Percentiles rank a stretch among this genome's conserved stretches.
Conservation (phyloP, 805 yeast species). For the Kuraishia molischiana region DNA sequence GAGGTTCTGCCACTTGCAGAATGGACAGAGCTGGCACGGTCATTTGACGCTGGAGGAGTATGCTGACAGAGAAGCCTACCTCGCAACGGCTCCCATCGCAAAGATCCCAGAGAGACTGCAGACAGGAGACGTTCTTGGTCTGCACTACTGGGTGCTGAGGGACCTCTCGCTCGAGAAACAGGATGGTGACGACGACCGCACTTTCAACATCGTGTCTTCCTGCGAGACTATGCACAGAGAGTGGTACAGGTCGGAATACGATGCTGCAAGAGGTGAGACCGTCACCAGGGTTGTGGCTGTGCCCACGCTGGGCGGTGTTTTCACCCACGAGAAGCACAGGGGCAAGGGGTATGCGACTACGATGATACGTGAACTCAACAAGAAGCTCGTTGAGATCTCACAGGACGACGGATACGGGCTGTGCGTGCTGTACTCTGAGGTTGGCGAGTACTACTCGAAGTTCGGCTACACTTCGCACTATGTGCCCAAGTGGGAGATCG, state of each 20-base stretch:
- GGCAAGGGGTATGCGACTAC: not conserved
- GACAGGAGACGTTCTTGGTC: not conserved
- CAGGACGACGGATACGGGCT: slow-evolving; percentile 9
- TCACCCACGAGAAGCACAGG: not conserved
- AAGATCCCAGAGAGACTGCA: not conserved
- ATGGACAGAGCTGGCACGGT: not conserved
- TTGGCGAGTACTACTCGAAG: slow-evolving; percentile 54
- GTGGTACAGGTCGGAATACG: not conserved
- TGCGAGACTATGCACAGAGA: not conserved
- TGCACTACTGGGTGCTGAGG: not conserved
- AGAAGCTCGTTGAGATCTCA: not conserved
- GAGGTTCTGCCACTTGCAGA: not conserved
- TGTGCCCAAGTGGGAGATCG: slow-evolving; percentile 7
- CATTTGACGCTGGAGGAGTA: not conserved
- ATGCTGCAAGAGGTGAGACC: not conserved
- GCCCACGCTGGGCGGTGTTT: not conserved
- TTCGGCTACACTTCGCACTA: slow-evolving; percentile 41
- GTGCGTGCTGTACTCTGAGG: slow-evolving; percentile 57
- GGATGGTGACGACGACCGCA: not conserved
- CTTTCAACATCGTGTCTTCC: not conserved
- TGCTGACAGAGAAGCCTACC: not conserved
- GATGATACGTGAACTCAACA: not conserved
- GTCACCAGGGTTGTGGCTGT: not conserved
- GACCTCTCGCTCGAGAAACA: not conserved
- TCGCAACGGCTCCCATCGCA: not conserved